Conservation (phyloP, 495 filamentous ascomycete genomes). For the Oleoguttula mirabilis region DNA sequence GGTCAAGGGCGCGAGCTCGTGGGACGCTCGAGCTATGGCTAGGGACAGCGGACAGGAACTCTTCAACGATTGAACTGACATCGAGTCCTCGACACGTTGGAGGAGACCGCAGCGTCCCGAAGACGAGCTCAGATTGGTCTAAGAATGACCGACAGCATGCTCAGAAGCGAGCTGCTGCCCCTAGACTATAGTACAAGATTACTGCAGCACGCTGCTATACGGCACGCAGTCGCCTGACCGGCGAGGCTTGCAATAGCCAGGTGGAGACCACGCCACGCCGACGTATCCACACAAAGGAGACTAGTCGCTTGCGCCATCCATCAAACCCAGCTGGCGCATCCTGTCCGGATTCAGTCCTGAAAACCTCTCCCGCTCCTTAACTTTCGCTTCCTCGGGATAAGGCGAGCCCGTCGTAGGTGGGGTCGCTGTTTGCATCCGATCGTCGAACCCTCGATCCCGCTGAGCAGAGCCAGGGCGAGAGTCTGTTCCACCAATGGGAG, state of each 20-base stretch:
- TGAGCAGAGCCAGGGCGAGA: conserved; percentile 6
- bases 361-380: conserved; percentile 10
- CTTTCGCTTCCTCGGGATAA: conserved; percentile 12
- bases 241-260: no score
- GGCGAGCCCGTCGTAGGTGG: conserved; percentile 26
- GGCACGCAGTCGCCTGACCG: no score
- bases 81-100: no score
- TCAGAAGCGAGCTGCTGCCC: no score
- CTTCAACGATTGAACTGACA: conserved; percentile 25
- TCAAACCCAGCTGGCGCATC: conserved; percentile 19
- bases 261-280: no score
- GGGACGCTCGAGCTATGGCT: conserved; percentile 36
- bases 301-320: conserved; percentile 11
- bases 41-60: conserved; percentile 35
- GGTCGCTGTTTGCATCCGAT: conserved; percentile 27
- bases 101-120: no score
- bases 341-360: conserved; percentile 23
- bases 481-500: conserved; percentile 7
- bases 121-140: no score
- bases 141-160: no score
- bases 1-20: conserved; percentile 45
- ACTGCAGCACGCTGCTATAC: no score
- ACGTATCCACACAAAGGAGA: no score
- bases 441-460: not conserved
- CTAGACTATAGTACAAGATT: conserved; percentile 8